A percentile compares a stretch with the other conserved stretches of the same genome.
These are phyloP conservation scores for Botrytis fragariae DNA, from an alignment of 2,329 filamentous ascomycete species.

Conservation along the genomic window DNA sequence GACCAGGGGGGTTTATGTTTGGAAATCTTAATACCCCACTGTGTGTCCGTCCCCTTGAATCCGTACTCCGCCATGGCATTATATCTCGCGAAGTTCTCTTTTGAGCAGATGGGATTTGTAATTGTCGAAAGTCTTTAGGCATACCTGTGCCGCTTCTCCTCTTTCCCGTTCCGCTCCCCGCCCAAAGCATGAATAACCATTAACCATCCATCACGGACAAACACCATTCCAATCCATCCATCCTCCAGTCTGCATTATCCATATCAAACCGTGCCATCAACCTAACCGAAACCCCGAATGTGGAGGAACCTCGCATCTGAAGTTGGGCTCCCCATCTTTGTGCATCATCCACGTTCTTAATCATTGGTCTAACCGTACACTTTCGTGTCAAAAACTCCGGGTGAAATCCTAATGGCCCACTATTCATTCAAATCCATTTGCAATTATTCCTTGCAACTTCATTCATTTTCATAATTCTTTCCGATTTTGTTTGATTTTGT, in stretches of 20 bases:
- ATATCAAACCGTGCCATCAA: slow-evolving; percentile 8
- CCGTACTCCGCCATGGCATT: background rate
- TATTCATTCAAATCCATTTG: background rate
- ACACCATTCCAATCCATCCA: background rate
- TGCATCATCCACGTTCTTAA: background rate
- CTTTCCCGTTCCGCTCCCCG: background rate
- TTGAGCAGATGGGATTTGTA: background rate
- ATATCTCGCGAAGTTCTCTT: background rate
- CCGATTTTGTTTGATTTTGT: background rate
- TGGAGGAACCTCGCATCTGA: slow-evolving; percentile 13
- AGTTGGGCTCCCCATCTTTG: slow-evolving; percentile 15
- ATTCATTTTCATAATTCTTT: background rate
- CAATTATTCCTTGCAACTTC: background rate
- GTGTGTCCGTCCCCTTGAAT: slow-evolving; percentile 1
- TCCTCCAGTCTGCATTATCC: slow-evolving; percentile 2
- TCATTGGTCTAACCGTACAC: background rate
- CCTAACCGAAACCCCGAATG: slow-evolving; percentile 7
- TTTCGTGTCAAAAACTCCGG: slow-evolving; percentile 16
- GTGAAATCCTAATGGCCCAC: slow-evolving; percentile 14
- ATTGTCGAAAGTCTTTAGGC: background rate
- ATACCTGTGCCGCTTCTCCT: background rate
- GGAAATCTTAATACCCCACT: slow-evolving; percentile 4
- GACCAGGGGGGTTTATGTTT: slow-evolving; percentile 8
- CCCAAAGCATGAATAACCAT: background rate
- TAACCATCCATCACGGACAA: background rate